Conservation (phyloP, 2,329 filamentous ascomycete genomes). For the Xylaria sp. region DNA sequence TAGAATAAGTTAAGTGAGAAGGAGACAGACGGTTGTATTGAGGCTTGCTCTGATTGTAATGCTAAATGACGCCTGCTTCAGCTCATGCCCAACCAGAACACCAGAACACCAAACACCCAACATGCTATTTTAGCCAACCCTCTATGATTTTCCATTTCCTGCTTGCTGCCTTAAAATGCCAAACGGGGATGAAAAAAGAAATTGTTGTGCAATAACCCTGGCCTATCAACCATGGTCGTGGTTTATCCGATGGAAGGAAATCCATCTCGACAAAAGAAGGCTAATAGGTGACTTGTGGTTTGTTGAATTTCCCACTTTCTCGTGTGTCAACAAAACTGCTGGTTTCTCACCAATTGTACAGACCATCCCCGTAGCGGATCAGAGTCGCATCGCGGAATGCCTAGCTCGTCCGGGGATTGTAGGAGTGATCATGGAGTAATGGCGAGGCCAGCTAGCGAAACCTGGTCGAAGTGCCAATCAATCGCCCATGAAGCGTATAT, state of each 20-base stretch:
- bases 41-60: not conserved
- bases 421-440: not conserved
- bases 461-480: not conserved
- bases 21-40: not conserved
- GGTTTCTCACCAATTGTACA: not conserved
- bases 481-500: not conserved
- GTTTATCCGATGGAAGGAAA: slow-evolving; percentile 1
- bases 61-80: slow-evolving; percentile 10
- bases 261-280: not conserved
- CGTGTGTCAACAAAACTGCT: not conserved
- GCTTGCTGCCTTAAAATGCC: not conserved
- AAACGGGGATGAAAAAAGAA: not conserved
- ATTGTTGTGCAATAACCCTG: not conserved
- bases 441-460: not conserved
- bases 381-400: slow-evolving; percentile 5
- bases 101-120: not conserved
- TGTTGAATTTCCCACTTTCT: not conserved
- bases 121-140: not conserved
- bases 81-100: slow-evolving; percentile 10
- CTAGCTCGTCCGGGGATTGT: not conserved
- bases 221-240: not conserved
- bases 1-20: not conserved
- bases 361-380: not conserved
- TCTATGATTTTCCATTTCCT: not conserved
- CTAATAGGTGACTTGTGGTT: not conserved